These are phyloP conservation scores for Metschnikowia matae DNA, from an alignment of 805 yeast genomes.

Conservation along the genomic window DNA sequence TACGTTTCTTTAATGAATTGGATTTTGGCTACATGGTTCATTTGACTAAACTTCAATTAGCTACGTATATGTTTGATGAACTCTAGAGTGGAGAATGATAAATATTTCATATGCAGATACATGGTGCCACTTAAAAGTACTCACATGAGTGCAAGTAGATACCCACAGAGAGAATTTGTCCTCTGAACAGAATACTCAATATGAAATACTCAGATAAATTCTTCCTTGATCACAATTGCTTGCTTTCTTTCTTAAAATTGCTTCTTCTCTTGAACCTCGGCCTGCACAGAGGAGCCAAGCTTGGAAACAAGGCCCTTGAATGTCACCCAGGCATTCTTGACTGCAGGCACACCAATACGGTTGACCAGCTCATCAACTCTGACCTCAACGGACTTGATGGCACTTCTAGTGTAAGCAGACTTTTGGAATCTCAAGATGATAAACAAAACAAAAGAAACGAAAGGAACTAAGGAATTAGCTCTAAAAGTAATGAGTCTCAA, in stretches of 20 bases:
- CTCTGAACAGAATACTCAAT: neutral
- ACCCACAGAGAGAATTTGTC: neutral
- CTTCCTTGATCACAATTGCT: no score
- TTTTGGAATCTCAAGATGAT: constrained; percentile 75
- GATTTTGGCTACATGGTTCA: no score
- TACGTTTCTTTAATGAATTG: no score
- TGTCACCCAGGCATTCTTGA: constrained; percentile 35
- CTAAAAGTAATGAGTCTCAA: constrained; percentile 58
- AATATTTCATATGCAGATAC: neutral
- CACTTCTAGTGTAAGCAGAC: constrained; percentile 66
- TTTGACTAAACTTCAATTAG: neutral
- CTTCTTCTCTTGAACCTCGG: constrained; percentile 33
- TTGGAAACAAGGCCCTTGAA: constrained; percentile 29
- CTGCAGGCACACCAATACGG: constrained; percentile 26
- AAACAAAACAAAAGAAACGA: constrained; percentile 55
- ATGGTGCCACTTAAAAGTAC: neutral
- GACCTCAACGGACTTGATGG: constrained; percentile 66
- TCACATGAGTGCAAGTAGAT: neutral
- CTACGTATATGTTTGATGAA: no score
- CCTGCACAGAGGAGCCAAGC: constrained; percentile 30
- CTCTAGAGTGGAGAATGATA: neutral
- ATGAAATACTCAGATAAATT: no score
- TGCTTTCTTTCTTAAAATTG: neutral
- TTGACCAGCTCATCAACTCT: constrained; percentile 31
- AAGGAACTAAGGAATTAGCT: constrained; percentile 56